phyloP scores from a whole-genome alignment of 257 asterid genomes.

The Solanum infundibuliforme region DNA sequence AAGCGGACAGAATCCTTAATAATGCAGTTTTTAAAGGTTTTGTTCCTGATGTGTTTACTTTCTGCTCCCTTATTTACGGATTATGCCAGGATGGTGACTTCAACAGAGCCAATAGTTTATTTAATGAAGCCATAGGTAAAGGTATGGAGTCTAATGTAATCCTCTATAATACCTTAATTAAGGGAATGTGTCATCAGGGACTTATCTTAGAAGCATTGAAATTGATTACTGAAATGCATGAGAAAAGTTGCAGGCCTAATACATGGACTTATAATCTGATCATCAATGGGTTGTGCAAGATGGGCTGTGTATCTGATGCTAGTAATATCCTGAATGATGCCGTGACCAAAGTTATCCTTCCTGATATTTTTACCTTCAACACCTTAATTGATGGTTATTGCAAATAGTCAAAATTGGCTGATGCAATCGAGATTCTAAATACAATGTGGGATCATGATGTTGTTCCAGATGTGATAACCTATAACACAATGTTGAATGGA shows the following conservation, averaged over 20 bases:
- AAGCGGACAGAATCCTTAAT: constrained; percentile 52
- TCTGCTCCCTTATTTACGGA: constrained; percentile 62
- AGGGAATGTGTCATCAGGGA: constrained; percentile 62
- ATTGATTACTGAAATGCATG: constrained; percentile 65
- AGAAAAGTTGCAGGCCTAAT: constrained; percentile 57
- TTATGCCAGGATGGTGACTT: constrained; percentile 65
- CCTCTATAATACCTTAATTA: constrained; percentile 57
- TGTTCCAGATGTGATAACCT: constrained; percentile 71
- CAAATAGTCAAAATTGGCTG: constrained; percentile 60
- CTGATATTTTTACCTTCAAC: constrained; percentile 84
- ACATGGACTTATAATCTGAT: constrained; percentile 77
- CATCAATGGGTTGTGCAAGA: constrained; percentile 70
- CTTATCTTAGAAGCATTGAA: constrained; percentile 60
- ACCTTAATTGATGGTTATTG: constrained; percentile 83
- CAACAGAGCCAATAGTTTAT: constrained; percentile 45
- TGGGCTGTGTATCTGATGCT: constrained; percentile 76
- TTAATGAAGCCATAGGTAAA: constrained; percentile 41
- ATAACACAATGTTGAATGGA: constrained; percentile 67
- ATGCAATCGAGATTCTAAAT: constrained; percentile 60
- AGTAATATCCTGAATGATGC: constrained; percentile 48
- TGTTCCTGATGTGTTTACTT: constrained; percentile 74
- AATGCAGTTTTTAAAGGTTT: constrained; percentile 73
- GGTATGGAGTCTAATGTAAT: constrained; percentile 46
- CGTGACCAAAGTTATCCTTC: constrained; percentile 47
- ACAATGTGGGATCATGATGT: constrained; percentile 61